A percentile compares a stretch with the other conserved stretches of the same genome.
phyloP scores from a whole-genome alignment of 768 basidiomycete species.

The Pleurotus salmoneostramineus region DNA sequence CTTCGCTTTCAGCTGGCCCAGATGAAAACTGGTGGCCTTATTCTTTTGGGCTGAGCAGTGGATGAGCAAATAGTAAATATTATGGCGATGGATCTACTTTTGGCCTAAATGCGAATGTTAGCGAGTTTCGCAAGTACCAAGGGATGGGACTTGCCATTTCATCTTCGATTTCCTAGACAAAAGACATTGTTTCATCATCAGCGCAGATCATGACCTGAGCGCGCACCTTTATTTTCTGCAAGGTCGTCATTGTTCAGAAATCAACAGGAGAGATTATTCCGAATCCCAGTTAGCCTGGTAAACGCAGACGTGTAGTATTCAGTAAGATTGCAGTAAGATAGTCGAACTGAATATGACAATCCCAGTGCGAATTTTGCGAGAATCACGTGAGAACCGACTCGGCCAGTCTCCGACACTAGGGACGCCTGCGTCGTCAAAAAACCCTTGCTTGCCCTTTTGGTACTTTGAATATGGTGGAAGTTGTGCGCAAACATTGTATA shows the following conservation, averaged over 20 bases:
- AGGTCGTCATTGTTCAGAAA: slow-evolving; percentile 84
- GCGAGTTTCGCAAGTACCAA: background rate
- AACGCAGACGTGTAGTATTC: too few species aligned
- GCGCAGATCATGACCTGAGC: slow-evolving; percentile 13
- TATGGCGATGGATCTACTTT: slow-evolving; percentile 51
- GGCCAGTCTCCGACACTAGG: too few species aligned
- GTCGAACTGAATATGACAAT: too few species aligned
- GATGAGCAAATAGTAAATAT: background rate
- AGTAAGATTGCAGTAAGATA: too few species aligned
- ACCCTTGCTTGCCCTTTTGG: too few species aligned
- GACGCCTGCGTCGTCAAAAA: too few species aligned
- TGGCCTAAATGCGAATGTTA: slow-evolving; percentile 49
- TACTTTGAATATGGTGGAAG: too few species aligned
- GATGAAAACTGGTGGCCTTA: slow-evolving; percentile 93
- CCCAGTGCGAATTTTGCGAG: too few species aligned
- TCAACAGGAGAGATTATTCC: too few species aligned
- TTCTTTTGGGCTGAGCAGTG: slow-evolving; percentile 78
- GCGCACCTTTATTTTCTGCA: slow-evolving; percentile 83
- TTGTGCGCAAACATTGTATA: too few species aligned
- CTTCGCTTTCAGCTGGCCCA: slow-evolving; percentile 97
- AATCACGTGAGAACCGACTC: too few species aligned
- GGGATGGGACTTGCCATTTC: slow-evolving; percentile 70
- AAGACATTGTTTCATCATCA: slow-evolving; percentile 17
- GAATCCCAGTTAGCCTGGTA: too few species aligned
- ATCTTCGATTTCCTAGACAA: slow-evolving; percentile 86